These are phyloP conservation scores for Aegilops sharonensis DNA, from an alignment of 176 grass and related monocot genomes.

Conservation along the genomic window DNA sequence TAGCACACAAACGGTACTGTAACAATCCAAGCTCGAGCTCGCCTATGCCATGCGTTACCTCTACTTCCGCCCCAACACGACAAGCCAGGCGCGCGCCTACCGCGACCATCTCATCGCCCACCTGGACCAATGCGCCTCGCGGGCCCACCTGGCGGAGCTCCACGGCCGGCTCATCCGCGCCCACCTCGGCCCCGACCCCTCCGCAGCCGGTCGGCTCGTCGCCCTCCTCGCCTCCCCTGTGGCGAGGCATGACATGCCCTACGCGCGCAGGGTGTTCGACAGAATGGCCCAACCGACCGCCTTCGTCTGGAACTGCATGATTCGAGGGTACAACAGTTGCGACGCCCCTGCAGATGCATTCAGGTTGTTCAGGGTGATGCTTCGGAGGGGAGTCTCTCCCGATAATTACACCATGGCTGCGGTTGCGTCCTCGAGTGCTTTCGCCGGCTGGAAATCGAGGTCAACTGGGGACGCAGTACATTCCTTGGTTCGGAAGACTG, in stretches of 20 bases:
- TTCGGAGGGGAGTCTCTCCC: conserved; percentile 21
- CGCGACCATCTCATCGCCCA: conserved; percentile 34
- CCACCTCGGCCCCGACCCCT: conserved; percentile 41
- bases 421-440: conserved; percentile 38
- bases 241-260: conserved; percentile 24
- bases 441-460: not conserved
- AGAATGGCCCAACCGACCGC: conserved; percentile 40
- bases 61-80: conserved; percentile 59
- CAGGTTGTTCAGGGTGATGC: conserved; percentile 45
- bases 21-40: not conserved
- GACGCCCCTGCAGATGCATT: conserved; percentile 50
- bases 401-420: conserved; percentile 66
- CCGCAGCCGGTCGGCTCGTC: conserved; percentile 49
- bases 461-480: conserved; percentile 41
- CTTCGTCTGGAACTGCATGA: conserved; percentile 74
- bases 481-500: conserved; percentile 50
- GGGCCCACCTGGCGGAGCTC: conserved; percentile 48
- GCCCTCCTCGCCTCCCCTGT: conserved; percentile 38
- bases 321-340: conserved; percentile 55
- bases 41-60: conserved; percentile 62
- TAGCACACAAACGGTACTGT: too few relatives aligned
- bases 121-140: conserved; percentile 49
- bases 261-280: conserved; percentile 67
- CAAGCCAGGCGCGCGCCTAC: conserved; percentile 16
- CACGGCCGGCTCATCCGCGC: conserved; percentile 59